Evolutionary conservation across 2,329 filamentous ascomycete genomes (phyloP), one percentile per base, ranked within the genome.

Genomic region (Chalaropsis ovoidea): DNA sequence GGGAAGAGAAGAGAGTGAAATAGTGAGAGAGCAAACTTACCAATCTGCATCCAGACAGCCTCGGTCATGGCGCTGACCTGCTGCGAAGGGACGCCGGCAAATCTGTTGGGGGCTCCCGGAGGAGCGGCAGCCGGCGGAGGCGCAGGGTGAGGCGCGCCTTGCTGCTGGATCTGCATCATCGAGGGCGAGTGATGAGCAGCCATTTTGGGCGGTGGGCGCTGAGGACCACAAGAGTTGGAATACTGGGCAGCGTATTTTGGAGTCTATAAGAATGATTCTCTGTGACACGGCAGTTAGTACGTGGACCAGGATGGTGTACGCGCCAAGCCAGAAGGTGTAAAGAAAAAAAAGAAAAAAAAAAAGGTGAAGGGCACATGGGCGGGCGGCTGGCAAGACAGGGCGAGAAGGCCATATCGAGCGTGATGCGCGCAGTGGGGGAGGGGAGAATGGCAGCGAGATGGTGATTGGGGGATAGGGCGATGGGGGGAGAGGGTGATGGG

Each of bases 41-140:
- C 93, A 70, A 97, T 88, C 74, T 94, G 89, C 73, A 95, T 82
- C 93, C 93, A 97, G 65, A 95, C 86, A 61, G 82, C 81, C 77
- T 97, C 93, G 72, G 95, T 97, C 72, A 93, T 82, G 6, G 84
- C 79, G 5, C 85, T 81, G 64, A 96, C 84, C 73, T 90, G 87
- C 71, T 92, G 88, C 70, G 88, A 85, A 24, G 88, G 82, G 7
- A 64, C 65, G 62, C 82, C 62, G 13, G 60, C 24, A 19, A 67
- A 66, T 22, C 67, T 79, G 71, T 83, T 84, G 70, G 84, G 82
- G 61, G 76, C 77, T 68, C 80, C 81, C 71, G 82, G 83, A 65
- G 78, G 80, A 68, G 77, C 72, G 72, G 75, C 74, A 68, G 77
- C 74, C 71, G 82, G 75, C 76, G 85, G 73, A 76, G 79, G 79